A percentile compares a stretch with the other conserved stretches of the same genome.
Conservation (phyloP, 2,329 filamentous ascomycete species). For the Tolypocladium cylindrosporum region DNA sequence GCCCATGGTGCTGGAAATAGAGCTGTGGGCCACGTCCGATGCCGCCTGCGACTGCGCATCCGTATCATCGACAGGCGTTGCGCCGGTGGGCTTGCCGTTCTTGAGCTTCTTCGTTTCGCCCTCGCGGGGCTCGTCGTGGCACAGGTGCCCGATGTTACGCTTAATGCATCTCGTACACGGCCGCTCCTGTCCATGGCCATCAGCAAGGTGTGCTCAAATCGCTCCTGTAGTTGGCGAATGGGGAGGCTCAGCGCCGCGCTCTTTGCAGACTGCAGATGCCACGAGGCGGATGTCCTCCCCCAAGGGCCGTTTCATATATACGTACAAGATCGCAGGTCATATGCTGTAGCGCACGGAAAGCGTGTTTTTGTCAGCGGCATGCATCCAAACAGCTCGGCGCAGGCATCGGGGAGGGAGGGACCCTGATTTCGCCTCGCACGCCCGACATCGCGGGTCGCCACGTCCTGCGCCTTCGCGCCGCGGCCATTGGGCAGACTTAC, state of each 20-base stretch:
- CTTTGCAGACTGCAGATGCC: not conserved
- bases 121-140: conserved; percentile 94
- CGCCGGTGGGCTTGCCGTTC: conserved; percentile 26
- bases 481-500: conserved; percentile 47
- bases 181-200: conserved; percentile 55
- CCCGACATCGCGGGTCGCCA: not conserved
- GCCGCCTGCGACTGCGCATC: conserved; percentile 33
- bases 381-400: not conserved
- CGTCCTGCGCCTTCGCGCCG: not conserved
- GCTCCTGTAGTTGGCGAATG: conserved; percentile 1
- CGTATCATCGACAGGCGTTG: conserved; percentile 51
- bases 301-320: conserved; percentile 14
- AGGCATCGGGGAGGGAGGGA: not conserved
- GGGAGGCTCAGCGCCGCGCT: not conserved
- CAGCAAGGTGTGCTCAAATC: not conserved
- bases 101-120: conserved; percentile 71
- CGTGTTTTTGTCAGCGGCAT: conserved; percentile 7
- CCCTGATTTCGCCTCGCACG: not conserved
- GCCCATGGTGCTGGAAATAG: conserved; percentile 48
- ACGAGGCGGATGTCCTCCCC: conserved; percentile 3
- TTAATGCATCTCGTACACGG: conserved; percentile 97
- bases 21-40: conserved; percentile 40
- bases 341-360: conserved; percentile 45
- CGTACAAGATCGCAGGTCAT: conserved; percentile 89
- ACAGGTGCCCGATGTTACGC: conserved; percentile 95